phyloP scores from a whole-genome alignment of 176 grass and related monocot species.

The Chloris gayana region DNA sequence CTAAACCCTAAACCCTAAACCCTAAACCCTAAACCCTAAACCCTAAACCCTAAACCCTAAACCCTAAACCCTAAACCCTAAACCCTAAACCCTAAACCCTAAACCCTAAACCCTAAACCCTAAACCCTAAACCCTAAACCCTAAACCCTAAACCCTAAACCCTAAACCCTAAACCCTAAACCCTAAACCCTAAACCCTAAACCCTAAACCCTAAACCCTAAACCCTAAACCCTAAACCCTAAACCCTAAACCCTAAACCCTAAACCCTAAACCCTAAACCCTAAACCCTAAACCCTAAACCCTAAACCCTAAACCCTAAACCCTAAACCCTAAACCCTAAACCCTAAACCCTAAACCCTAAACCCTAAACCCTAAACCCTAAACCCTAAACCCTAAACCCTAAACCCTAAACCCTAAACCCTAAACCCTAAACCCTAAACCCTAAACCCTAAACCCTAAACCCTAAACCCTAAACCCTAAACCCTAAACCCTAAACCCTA shows the following conservation, averaged over 20 bases:
- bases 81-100: slow-evolving; percentile 4
- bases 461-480: slow-evolving; percentile 13
- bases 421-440: not conserved
- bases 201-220: not conserved
- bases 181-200: not conserved
- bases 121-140: slow-evolving; percentile 13
- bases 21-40: not conserved
- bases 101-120: slow-evolving; percentile 14
- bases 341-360: slow-evolving; percentile 15
- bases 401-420: slow-evolving; percentile 5
- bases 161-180: slow-evolving; percentile 3
- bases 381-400: slow-evolving; percentile 4
- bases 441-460: not conserved
- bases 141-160: slow-evolving; percentile 15
- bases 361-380: not conserved
- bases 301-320: slow-evolving; percentile 15
- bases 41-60: not conserved
- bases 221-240: not conserved
- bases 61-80: not conserved
- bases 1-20: not conserved
- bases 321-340: not conserved
- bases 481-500: slow-evolving; percentile 6
- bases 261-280: slow-evolving; percentile 15
- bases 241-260: slow-evolving; percentile 7
- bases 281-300: slow-evolving; percentile 10